Conservation (phyloP, 2,329 filamentous ascomycete species). For the Tricladium varicosporioides region DNA sequence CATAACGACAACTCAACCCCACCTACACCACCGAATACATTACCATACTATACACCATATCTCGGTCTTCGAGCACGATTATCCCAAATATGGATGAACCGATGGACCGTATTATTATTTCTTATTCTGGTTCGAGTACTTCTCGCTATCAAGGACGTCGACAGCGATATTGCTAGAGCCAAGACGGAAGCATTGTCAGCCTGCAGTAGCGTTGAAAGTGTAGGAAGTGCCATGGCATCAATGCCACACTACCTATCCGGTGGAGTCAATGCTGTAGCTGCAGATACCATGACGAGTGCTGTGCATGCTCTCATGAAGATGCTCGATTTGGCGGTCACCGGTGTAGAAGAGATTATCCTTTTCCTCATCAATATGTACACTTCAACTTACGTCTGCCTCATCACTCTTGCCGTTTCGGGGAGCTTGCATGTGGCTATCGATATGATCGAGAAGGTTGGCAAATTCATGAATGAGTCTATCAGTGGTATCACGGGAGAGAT, state of each 20-base stretch:
- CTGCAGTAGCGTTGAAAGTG: conserved; percentile 87
- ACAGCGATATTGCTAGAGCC: conserved; percentile 72
- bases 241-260: conserved; percentile 94
- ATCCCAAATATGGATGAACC: conserved; percentile 96
- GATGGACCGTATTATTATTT: conserved; percentile 88
- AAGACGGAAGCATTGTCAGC: conserved; percentile 80
- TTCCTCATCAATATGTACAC: conserved; percentile 93
- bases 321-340: conserved; percentile 75
- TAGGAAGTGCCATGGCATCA: conserved; percentile 93
- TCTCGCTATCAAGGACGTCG: conserved; percentile 69
- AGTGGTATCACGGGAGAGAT: conserved; percentile 45
- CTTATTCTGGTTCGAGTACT: conserved; percentile 82
- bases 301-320: conserved; percentile 78
- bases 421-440: conserved; percentile 69
- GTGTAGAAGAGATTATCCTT: conserved; percentile 81
- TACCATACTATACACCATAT: conserved; percentile 79
- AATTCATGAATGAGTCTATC: conserved; percentile 57
- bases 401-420: conserved; percentile 78
- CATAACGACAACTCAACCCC: conserved; percentile 23
- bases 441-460: conserved; percentile 57
- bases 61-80: conserved; percentile 84
- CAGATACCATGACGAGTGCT: conserved; percentile 74
- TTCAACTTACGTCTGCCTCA: conserved; percentile 85
- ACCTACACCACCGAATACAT: conserved; percentile 48
- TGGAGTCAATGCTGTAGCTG: conserved; percentile 84